Conservation (phyloP, 139 green algal species). For the Bryopsis sp. region DNA sequence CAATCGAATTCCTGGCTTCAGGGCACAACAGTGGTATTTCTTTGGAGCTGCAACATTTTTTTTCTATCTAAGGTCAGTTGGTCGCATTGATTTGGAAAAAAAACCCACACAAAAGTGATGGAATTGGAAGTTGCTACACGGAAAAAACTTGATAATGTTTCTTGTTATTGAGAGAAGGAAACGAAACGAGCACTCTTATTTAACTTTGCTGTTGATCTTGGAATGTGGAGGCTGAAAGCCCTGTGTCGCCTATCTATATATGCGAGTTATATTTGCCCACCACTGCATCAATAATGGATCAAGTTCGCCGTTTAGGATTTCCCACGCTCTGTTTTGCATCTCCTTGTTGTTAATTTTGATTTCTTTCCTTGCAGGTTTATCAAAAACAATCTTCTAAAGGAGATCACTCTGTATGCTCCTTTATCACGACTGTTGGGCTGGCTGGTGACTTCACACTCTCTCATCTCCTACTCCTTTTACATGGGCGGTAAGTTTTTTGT, state of each 20-base stretch:
- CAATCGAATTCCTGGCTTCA: constrained; percentile 48
- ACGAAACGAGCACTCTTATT: too few relatives aligned
- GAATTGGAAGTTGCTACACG: too few relatives aligned
- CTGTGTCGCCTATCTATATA: too few relatives aligned
- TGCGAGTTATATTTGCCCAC: too few relatives aligned
- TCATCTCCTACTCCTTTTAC: constrained; percentile 75
- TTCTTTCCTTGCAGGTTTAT: constrained; percentile 58
- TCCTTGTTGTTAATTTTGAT: background rate
- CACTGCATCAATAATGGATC: too few relatives aligned
- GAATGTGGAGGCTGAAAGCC: too few relatives aligned
- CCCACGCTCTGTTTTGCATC: background rate
- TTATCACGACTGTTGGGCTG: constrained; percentile 48
- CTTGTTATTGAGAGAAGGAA: too few relatives aligned
- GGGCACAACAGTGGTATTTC: constrained; percentile 85
- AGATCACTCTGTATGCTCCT: constrained; percentile 46
- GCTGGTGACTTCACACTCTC: constrained; percentile 60
- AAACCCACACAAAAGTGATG: too few relatives aligned
- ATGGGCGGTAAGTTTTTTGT: constrained; percentile 39
- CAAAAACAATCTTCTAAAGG: constrained; percentile 74
- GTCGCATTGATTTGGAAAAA: too few relatives aligned
- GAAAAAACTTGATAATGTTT: too few relatives aligned
- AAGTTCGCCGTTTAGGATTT: background rate
- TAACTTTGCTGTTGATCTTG: too few relatives aligned
- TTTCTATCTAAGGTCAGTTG: constrained; percentile 71
- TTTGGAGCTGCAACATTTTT: constrained; percentile 83